Percentiles rank a stretch among this genome's conserved stretches.
These are phyloP conservation scores for Forsythia suspensa DNA, from an alignment of 257 asterid genomes.

Conservation along the genomic window DNA sequence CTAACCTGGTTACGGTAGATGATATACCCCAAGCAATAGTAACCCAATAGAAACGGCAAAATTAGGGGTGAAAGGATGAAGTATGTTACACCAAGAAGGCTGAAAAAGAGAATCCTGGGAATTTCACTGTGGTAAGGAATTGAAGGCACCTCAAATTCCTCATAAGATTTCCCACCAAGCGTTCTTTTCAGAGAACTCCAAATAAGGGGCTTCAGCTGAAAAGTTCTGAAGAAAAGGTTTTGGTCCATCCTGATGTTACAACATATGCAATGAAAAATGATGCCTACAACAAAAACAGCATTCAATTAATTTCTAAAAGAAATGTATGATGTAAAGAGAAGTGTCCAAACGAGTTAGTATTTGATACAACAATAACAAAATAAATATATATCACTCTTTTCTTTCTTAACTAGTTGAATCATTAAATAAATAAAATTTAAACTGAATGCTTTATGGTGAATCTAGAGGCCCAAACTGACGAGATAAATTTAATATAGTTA, in stretches of 20 bases:
- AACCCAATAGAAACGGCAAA: constrained; percentile 80
- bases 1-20: constrained; percentile 93
- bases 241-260: constrained; percentile 99
- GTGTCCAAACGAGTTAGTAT: neutral
- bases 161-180: constrained; percentile 46
- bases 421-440: neutral
- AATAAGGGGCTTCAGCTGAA: constrained; percentile 46
- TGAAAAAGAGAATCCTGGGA: constrained; percentile 78
- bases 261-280: constrained; percentile 94
- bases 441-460: neutral
- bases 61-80: constrained; percentile 93
- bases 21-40: constrained; percentile 83
- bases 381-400: neutral
- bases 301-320: constrained; percentile 5
- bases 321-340: neutral
- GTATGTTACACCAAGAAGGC: constrained; percentile 88
- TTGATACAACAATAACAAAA: neutral
- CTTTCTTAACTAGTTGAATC: neutral
- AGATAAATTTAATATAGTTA: neutral
- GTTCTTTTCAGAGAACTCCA: constrained; percentile 41
- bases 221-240: constrained; percentile 65
- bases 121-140: constrained; percentile 82
- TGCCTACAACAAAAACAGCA: constrained; percentile 52
- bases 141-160: constrained; percentile 70
- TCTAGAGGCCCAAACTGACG: neutral